A percentile compares a stretch with the other conserved stretches of the same genome.
These are phyloP conservation scores for Termitomyces sp. DNA, from an alignment of 768 basidiomycete genomes.

Conservation along the genomic window DNA sequence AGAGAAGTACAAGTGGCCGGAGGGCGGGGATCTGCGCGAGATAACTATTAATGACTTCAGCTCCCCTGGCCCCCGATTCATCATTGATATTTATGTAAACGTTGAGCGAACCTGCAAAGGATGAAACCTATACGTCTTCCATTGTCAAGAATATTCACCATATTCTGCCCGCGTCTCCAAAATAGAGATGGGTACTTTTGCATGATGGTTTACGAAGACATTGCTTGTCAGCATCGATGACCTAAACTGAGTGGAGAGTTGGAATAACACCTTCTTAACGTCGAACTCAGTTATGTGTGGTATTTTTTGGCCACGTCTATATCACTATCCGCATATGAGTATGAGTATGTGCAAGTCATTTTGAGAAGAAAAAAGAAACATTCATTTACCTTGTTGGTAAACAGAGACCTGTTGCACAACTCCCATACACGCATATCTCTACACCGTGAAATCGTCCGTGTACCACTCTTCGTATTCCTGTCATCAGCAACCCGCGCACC, in stretches of 20 bases:
- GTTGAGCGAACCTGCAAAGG: slow-evolving; percentile 41
- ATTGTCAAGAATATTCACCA: slow-evolving; percentile 21
- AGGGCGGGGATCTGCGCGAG: slow-evolving; percentile 53
- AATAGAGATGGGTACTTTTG: slow-evolving; percentile 57
- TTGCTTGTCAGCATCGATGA: slow-evolving; percentile 36
- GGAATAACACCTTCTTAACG: slow-evolving; percentile 38
- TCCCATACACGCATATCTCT: slow-evolving; percentile 53
- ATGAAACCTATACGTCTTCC: not conserved
- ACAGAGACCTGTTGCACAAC: slow-evolving; percentile 53
- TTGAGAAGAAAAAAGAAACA: not conserved
- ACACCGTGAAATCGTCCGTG: slow-evolving; percentile 37
- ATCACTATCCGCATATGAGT: slow-evolving; percentile 26
- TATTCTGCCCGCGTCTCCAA: slow-evolving; percentile 40
- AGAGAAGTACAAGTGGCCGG: slow-evolving; percentile 50
- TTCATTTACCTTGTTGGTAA: slow-evolving; percentile 56
- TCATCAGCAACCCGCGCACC: slow-evolving; percentile 39
- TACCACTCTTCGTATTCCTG: slow-evolving; percentile 41
- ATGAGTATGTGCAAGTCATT: not conserved
- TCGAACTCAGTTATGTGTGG: slow-evolving; percentile 23
- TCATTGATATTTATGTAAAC: slow-evolving; percentile 69
- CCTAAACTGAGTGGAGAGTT: slow-evolving; percentile 42
- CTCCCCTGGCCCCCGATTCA: slow-evolving; percentile 47
- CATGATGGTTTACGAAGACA: slow-evolving; percentile 22
- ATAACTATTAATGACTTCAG: slow-evolving; percentile 46
- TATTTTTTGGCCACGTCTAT: slow-evolving; percentile 22